phyloP scores from a whole-genome alignment of 2,329 filamentous ascomycete species.

The Coniella lustricola region DNA sequence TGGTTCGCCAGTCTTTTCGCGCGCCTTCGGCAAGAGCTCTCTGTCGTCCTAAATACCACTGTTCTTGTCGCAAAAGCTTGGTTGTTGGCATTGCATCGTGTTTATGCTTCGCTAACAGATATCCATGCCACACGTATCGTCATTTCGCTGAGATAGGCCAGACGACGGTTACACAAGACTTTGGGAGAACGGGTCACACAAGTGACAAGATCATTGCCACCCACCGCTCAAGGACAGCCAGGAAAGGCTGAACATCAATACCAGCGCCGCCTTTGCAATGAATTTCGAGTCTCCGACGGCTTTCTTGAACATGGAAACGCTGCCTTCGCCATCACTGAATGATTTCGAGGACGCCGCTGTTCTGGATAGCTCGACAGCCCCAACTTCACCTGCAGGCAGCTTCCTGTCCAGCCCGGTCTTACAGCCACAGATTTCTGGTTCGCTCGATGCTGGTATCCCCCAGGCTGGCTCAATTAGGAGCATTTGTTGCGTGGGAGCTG shows the following conservation, averaged over 20 bases:
- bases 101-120: no score
- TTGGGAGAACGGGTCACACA: background rate
- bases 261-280: background rate
- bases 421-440: conserved; percentile 21
- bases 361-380: conserved; percentile 33
- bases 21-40: no score
- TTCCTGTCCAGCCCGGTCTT: conserved; percentile 35
- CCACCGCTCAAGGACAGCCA: background rate
- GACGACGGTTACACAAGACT: background rate
- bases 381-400: conserved; percentile 38
- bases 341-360: conserved; percentile 25
- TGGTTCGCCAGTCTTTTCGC: no score
- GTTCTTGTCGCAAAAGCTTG: no score
- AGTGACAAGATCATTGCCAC: background rate
- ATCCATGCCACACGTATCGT: no score
- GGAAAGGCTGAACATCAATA: background rate
- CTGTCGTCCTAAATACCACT: no score
- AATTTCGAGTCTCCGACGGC: background rate
- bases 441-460: conserved; percentile 16
- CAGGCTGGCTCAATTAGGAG: conserved; percentile 36
- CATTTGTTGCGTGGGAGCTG: conserved; percentile 69
- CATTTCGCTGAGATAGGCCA: no score
- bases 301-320: conserved; percentile 16
- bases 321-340: conserved; percentile 18
- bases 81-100: no score